Percentiles rank a stretch among this genome's conserved stretches.
phyloP scores from a whole-genome alignment of 768 basidiomycete species.

The Terana coerulea region DNA sequence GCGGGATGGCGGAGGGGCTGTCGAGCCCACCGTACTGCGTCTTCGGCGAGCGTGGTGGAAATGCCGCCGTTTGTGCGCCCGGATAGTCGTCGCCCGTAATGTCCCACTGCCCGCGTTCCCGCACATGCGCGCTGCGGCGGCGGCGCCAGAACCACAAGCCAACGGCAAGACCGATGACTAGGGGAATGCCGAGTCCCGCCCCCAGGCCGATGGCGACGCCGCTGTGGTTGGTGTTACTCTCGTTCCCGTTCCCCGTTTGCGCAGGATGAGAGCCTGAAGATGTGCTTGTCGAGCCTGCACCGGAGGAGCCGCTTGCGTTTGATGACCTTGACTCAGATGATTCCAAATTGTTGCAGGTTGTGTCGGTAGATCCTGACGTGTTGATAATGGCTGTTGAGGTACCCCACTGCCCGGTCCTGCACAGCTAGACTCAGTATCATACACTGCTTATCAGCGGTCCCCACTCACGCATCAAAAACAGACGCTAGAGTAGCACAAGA shows the following conservation, averaged over 20 bases:
- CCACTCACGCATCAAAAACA: slow-evolving; percentile 22
- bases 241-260: not conserved
- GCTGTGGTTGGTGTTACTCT: not conserved
- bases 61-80: too few species aligned
- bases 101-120: too few species aligned
- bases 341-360: slow-evolving; percentile 28
- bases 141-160: too few species aligned
- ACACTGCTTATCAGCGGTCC: not conserved
- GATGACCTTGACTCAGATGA: slow-evolving; percentile 24
- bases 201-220: not conserved
- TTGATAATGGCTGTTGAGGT: slow-evolving; percentile 17
- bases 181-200: not conserved
- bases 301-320: slow-evolving; percentile 6
- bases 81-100: too few species aligned
- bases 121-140: too few species aligned
- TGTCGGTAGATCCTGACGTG: slow-evolving; percentile 27
- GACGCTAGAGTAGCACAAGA: slow-evolving; percentile 27
- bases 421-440: slow-evolving; percentile 2
- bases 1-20: too few species aligned
- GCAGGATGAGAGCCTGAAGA: not conserved
- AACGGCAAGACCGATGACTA: too few species aligned
- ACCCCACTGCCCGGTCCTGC: slow-evolving; percentile 37
- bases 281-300: not conserved
- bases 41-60: too few species aligned
- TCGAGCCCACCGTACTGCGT: too few species aligned